phyloP scores from a whole-genome alignment of 2,329 filamentous ascomycete genomes.

The Aspergillus piperis region DNA sequence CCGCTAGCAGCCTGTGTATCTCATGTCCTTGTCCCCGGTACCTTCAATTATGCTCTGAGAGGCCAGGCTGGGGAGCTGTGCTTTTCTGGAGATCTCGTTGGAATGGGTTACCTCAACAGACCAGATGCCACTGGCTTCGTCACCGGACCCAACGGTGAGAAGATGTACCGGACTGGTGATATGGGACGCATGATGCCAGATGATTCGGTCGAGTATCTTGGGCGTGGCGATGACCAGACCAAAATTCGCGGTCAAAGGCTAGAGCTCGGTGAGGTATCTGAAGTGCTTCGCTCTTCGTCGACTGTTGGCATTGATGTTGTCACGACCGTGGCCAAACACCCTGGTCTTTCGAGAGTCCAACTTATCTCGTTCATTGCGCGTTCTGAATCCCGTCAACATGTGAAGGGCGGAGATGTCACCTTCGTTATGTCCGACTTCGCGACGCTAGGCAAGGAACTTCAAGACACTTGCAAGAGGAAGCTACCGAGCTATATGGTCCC shows the following conservation, averaged over 20 bases:
- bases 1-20: constrained; percentile 28
- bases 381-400: constrained; percentile 11
- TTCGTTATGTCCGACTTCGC: constrained; percentile 24
- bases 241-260: constrained; percentile 82
- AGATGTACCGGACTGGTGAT: constrained; percentile 79
- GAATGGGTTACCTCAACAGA: constrained; percentile 32
- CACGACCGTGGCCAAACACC: constrained; percentile 33
- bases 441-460: constrained; percentile 26
- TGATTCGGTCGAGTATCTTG: constrained; percentile 70
- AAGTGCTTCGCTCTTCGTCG: constrained; percentile 31
- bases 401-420: constrained; percentile 14
- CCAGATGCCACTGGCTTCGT: constrained; percentile 29
- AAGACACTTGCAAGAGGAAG: constrained; percentile 27
- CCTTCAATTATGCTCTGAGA: constrained; percentile 24
- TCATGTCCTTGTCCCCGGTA: constrained; percentile 32
- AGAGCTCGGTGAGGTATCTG: constrained; percentile 71
- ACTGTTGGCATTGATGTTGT: constrained; percentile 26
- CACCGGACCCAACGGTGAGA: constrained; percentile 20
- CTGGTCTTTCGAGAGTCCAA: constrained; percentile 28
- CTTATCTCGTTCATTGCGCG: constrained; percentile 33
- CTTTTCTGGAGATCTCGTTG: constrained; percentile 31
- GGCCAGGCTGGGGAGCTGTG: constrained; percentile 35
- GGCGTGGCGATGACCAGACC: constrained; percentile 76
- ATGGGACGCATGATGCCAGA: constrained; percentile 75
- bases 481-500: constrained; percentile 33